Conservation (phyloP, 768 basidiomycete genomes). For the Tulasnella sp. region DNA sequence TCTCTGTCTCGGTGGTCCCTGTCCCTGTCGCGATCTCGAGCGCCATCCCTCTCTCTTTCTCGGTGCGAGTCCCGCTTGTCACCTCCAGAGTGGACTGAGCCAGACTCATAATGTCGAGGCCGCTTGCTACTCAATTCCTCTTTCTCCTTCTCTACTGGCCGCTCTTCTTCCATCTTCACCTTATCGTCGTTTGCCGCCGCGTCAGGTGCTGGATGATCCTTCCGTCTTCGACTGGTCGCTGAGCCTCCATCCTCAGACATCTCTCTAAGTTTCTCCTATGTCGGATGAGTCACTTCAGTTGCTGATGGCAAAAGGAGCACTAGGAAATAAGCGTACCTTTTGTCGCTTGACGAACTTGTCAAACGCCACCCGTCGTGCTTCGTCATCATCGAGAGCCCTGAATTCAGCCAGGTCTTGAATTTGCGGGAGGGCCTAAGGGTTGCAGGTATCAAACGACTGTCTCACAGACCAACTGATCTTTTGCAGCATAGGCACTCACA, state of each 20-base stretch:
- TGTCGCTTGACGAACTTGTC: constrained; percentile 82
- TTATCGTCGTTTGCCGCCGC: not conserved
- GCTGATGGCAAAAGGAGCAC: not conserved
- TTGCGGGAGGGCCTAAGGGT: constrained; percentile 49
- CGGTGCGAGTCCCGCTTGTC: not conserved
- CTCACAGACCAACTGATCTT: no score
- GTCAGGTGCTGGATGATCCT: constrained; percentile 34
- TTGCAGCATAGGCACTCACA: constrained; percentile 43
- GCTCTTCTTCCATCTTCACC: not conserved
- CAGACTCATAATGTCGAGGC: constrained; percentile 8
- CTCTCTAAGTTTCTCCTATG: constrained; percentile 59
- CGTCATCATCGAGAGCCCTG: constrained; percentile 81
- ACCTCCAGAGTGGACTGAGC: not conserved
- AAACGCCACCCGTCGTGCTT: constrained; percentile 68
- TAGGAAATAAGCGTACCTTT: constrained; percentile 42
- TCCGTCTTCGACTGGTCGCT: constrained; percentile 66
- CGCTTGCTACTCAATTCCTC: not conserved
- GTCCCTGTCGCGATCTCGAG: constrained; percentile 29
- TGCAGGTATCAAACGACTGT: constrained; percentile 31
- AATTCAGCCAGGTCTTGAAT: constrained; percentile 80
- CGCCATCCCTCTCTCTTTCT: not conserved
- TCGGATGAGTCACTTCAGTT: not conserved
- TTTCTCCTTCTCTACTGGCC: not conserved
- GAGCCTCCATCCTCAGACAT: constrained; percentile 71
- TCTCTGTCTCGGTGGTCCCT: constrained; percentile 29